These are phyloP conservation scores for Nevesoporus exiguus DNA, from an alignment of 768 basidiomycete species.

Conservation along the genomic window DNA sequence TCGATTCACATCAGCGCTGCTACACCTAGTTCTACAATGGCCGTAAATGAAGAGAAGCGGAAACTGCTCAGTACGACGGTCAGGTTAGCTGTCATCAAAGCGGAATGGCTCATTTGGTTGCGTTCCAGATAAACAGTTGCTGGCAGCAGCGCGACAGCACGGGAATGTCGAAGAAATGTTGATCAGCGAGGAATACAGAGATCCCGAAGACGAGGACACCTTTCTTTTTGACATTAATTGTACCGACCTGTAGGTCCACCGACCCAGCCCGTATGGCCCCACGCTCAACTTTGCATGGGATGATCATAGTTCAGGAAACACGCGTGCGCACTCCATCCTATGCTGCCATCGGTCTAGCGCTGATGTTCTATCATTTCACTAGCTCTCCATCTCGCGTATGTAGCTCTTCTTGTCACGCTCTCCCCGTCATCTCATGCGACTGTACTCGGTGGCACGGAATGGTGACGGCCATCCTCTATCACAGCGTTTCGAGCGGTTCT, in stretches of 20 bases:
- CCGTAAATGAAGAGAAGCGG: conserved; percentile 8
- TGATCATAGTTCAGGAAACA: conserved; percentile 25
- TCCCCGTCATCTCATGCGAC: not conserved
- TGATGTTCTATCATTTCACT: conserved; percentile 7
- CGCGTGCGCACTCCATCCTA: conserved; percentile 22
- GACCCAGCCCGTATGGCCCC: not conserved
- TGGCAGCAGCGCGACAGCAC: conserved; percentile 22
- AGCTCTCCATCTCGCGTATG: conserved; percentile 34
- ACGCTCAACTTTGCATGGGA: not conserved
- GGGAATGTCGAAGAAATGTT: conserved; percentile 29
- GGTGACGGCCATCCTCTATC: not conserved
- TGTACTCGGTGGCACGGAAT: not conserved
- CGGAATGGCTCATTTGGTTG: not conserved
- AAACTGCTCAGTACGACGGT: conserved; percentile 19
- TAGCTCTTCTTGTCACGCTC: not conserved
- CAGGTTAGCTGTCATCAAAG: not conserved
- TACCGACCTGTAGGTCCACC: conserved; percentile 24
- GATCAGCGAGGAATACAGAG: conserved; percentile 16
- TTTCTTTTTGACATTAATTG: conserved; percentile 34
- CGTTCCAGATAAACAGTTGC: conserved; percentile 23
- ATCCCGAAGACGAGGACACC: conserved; percentile 9
- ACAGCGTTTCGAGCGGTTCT: conserved; percentile 16
- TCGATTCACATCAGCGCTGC: not conserved
- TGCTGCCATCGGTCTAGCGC: conserved; percentile 1
- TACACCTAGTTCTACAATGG: conserved; percentile 11